phyloP scores from a whole-genome alignment of 2,329 filamentous ascomycete genomes.

The Rhinocladiella similis region DNA sequence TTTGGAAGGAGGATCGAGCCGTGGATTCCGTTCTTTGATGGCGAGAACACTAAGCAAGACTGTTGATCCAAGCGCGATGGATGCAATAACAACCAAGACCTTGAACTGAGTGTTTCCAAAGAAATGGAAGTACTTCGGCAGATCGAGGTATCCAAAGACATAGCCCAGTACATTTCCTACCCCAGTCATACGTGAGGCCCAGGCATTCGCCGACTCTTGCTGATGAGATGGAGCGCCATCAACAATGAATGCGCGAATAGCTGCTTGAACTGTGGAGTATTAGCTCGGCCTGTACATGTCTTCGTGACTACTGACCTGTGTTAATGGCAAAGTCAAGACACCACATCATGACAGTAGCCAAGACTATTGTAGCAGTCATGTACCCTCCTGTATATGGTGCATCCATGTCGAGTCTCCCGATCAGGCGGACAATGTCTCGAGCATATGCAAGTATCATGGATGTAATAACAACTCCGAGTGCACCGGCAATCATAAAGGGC shows the following conservation, averaged over 20 bases:
- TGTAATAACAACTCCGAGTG: slow-evolving; percentile 64
- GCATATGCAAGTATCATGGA: slow-evolving; percentile 74
- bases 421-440: slow-evolving; percentile 67
- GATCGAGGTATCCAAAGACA: slow-evolving; percentile 78
- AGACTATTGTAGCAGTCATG: slow-evolving; percentile 67
- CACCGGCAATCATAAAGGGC: slow-evolving; percentile 76
- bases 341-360: slow-evolving; percentile 85
- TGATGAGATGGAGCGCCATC: slow-evolving; percentile 91
- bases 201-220: slow-evolving; percentile 90
- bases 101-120: slow-evolving; percentile 91
- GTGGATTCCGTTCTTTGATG: slow-evolving; percentile 79
- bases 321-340: slow-evolving; percentile 94
- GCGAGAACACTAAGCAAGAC: slow-evolving; percentile 67
- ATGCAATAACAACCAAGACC: slow-evolving; percentile 82
- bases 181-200: slow-evolving; percentile 84
- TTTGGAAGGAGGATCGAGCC: slow-evolving; percentile 64
- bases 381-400: slow-evolving; percentile 65
- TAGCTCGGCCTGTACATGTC: slow-evolving; percentile 15
- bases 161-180: slow-evolving; percentile 91
- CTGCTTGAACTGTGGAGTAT: slow-evolving; percentile 70
- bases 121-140: slow-evolving; percentile 73
- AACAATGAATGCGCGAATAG: slow-evolving; percentile 87
- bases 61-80: slow-evolving; percentile 68
- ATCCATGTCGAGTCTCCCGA: slow-evolving; percentile 70
- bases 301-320: slow-evolving; percentile 60